Evolutionary conservation across 495 filamentous ascomycete genomes (phyloP).

Genomic region (Penicillium cataractarum): DNA sequence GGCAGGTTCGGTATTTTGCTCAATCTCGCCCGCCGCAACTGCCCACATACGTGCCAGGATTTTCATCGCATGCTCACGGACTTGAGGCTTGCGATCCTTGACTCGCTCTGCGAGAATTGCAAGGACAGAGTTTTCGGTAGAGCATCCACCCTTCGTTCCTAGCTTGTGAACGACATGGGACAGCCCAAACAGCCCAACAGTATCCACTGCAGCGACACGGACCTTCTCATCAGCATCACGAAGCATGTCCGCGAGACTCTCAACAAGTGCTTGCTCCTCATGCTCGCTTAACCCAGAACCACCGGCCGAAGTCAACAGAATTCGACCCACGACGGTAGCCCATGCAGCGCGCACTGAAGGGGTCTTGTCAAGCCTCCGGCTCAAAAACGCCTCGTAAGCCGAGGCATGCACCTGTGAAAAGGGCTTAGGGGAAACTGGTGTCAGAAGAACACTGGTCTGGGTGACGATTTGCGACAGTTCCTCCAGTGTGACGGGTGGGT

Average conservation of each 20-base stretch:
- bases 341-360: constrained; percentile 78
- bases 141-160: constrained; percentile 70
- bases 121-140: constrained; percentile 70
- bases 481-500: constrained; percentile 72
- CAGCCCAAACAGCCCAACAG: constrained; percentile 76
- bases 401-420: constrained; percentile 78
- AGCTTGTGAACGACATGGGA: constrained; percentile 79
- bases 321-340: constrained; percentile 81
- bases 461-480: constrained; percentile 54
- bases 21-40: constrained; percentile 84
- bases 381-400: constrained; percentile 80
- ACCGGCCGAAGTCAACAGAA: constrained; percentile 81
- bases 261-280: constrained; percentile 74
- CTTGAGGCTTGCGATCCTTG: constrained; percentile 79
- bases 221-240: constrained; percentile 90
- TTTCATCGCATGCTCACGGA: constrained; percentile 84
- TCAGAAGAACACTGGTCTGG: constrained; percentile 69
- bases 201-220: constrained; percentile 80
- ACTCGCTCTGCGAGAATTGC: constrained; percentile 82
- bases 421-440: constrained; percentile 77
- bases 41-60: constrained; percentile 87
- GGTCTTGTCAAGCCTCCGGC: constrained; percentile 82
- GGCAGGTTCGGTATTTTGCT: constrained; percentile 77
- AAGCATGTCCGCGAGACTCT: constrained; percentile 75
- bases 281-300: constrained; percentile 78